phyloP scores from a whole-genome alignment of 208 protist species.

The Acanthamoeba castellanii region DNA sequence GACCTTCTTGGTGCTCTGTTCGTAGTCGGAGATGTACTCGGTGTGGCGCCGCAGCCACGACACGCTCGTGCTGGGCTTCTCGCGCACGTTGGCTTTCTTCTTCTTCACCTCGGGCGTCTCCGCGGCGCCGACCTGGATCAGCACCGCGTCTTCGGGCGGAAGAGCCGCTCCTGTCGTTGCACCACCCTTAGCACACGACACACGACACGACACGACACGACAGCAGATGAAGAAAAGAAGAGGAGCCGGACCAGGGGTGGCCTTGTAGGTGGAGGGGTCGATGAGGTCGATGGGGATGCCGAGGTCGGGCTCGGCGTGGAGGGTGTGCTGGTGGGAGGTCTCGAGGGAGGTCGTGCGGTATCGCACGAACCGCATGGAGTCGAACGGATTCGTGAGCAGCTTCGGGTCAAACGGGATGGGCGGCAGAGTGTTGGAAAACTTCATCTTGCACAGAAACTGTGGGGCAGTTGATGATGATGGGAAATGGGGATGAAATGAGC shows the following conservation, averaged over 20 bases:
- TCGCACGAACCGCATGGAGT: constrained; percentile 68
- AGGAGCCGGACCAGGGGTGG: neutral
- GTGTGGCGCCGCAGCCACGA: constrained; percentile 76
- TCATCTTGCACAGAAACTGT: constrained; percentile 77
- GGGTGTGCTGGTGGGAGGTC: constrained; percentile 71
- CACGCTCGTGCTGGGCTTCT: constrained; percentile 62
- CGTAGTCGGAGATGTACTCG: constrained; percentile 78
- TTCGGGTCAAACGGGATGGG: constrained; percentile 81
- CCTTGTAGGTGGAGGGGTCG: constrained; percentile 76
- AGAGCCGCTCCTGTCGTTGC: neutral
- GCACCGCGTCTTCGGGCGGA: neutral
- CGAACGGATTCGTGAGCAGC: constrained; percentile 72
- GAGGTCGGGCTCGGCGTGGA: constrained; percentile 78
- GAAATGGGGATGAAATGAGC: neutral
- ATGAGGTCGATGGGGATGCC: constrained; percentile 82
- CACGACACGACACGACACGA: no score
- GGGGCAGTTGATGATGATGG: neutral
- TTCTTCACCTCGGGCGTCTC: constrained; percentile 21
- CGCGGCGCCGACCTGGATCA: neutral
- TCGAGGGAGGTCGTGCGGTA: constrained; percentile 82
- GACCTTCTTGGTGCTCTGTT: constrained; percentile 18
- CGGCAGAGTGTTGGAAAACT: constrained; percentile 75
- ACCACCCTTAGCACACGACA: no score
- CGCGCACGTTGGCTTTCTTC: constrained; percentile 36
- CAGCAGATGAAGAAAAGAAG: no score